Percentiles rank a stretch among this genome's conserved stretches.
These are phyloP conservation scores for Calocybe indica DNA, from an alignment of 768 basidiomycete genomes.

Conservation along the genomic window DNA sequence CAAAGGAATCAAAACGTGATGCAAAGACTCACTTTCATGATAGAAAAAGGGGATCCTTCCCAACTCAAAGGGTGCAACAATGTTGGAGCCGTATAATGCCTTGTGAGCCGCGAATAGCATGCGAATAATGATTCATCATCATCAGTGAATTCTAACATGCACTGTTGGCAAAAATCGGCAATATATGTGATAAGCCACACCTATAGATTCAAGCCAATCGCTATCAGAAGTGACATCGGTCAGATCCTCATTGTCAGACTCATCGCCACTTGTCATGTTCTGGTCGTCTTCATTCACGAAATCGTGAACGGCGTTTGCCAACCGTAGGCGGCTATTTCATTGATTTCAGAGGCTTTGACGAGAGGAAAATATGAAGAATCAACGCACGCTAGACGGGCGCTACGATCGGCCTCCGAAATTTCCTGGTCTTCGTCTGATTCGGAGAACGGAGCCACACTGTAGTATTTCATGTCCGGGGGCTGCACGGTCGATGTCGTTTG, in stretches of 20 bases:
- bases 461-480: not conserved
- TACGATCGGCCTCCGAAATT: slow-evolving; percentile 61
- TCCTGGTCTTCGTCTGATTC: slow-evolving; percentile 66
- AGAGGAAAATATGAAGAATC: not conserved
- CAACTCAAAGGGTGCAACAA: slow-evolving; percentile 32
- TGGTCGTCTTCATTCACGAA: slow-evolving; percentile 36
- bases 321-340: slow-evolving; percentile 21
- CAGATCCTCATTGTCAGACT: slow-evolving; percentile 72
- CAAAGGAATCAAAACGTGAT: not conserved
- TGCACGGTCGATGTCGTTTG: not conserved
- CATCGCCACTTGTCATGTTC: slow-evolving; percentile 62
- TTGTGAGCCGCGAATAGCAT: slow-evolving; percentile 22
- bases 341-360: too few relatives aligned
- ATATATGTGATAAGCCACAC: slow-evolving; percentile 21
- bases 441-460: slow-evolving; percentile 27
- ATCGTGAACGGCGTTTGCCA: slow-evolving; percentile 32
- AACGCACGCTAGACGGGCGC: slow-evolving; percentile 66
- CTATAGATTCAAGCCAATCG: slow-evolving; percentile 39
- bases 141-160: too few relatives aligned
- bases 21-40: slow-evolving; percentile 31
- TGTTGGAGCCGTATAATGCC: slow-evolving; percentile 37
- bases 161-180: slow-evolving; percentile 11
- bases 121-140: slow-evolving; percentile 33
- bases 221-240: slow-evolving; percentile 49
- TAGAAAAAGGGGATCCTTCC: slow-evolving; percentile 41